Base-by-base conservation (phyloP, 164 flowering plant species). In the Cinnamomum chago region DNA sequence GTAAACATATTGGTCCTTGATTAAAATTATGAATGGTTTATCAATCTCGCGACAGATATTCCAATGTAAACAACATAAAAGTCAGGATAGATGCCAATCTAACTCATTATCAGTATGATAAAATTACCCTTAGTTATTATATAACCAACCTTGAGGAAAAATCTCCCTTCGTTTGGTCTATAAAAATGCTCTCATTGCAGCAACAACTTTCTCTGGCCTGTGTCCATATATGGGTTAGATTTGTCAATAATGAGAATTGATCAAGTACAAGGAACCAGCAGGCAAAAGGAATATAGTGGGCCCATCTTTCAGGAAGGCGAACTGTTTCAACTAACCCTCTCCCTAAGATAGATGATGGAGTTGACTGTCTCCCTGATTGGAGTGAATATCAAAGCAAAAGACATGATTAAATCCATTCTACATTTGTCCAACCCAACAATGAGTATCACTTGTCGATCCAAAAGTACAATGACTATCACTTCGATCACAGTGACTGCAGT, bases 121-220 rank as follows among this genome's bases (percentile, higher is more conserved):
- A 40, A 40, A 55, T 55, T 28, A 30, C 33, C 28, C 13, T 66
- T 22, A 10, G 6, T 28, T 30, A 30, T 15, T 30, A 5, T 66
- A 66, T 30, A 18, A 66, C 68, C 7, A 66, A 66, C 69, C 69
- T 66, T 15, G 47, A 27, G 40, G 28, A 47, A 47, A 4, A 35
- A 11, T 22, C 18, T 68, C 24, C 52, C 40, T 40, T 7, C 15
- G 6, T 35, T 47, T 47, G 22, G 17, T 74, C 78, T 73, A 86
- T 72, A 93, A 81, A 73, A 92, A 93, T 18, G 64, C 11, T 82
- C 89, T 84, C 80, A 95, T 77, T 66, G 95, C 92, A 18, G 83
- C 92, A 62, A 90, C 88, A 40, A 95, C 97, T 87, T 93, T 95
- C 89, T 95, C 99, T 35, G 99, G 99, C 99, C 99, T 95, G 92